These are phyloP conservation scores for Pleurotus ostreatus DNA, from an alignment of 768 basidiomycete genomes.

Conservation along the genomic window DNA sequence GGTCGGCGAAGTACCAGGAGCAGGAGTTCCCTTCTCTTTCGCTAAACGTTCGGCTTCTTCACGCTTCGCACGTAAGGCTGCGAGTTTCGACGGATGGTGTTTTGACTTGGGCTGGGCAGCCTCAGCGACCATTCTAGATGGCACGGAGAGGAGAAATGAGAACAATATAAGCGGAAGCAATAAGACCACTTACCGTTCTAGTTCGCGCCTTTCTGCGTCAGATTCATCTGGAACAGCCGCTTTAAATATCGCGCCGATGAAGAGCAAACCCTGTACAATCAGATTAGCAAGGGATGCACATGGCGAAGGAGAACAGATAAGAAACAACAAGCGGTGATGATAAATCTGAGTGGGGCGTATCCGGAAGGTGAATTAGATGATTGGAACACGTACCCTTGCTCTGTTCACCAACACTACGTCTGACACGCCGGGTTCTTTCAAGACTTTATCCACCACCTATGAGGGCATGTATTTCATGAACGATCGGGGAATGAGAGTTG, in stretches of 20 bases:
- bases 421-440: constrained; percentile 72
- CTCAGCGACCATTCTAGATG: constrained; percentile 76
- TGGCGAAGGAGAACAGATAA: too few species aligned
- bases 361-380: too few species aligned
- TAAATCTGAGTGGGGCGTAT: too few species aligned
- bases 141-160: constrained; percentile 8
- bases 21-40: constrained; percentile 19
- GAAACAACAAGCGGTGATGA: too few species aligned
- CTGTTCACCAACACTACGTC: constrained; percentile 74
- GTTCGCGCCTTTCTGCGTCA: constrained; percentile 89
- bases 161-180: neutral
- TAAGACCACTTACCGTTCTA: constrained; percentile 69
- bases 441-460: constrained; percentile 73
- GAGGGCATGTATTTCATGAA: too few species aligned
- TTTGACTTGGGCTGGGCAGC: constrained; percentile 73
- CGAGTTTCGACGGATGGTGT: constrained; percentile 25
- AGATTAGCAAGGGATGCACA: neutral
- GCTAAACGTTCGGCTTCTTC: constrained; percentile 24
- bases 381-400: constrained; percentile 60
- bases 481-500: constrained; percentile 4
- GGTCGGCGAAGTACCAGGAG: constrained; percentile 7
- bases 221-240: constrained; percentile 80
- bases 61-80: neutral
- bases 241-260: constrained; percentile 91
- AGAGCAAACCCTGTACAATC: constrained; percentile 64